A percentile compares a stretch with the other conserved stretches of the same genome.
These are phyloP conservation scores for Austropuccinia psidii DNA, from an alignment of 1,284 basidiomycete genomes.

Conservation along the genomic window DNA sequence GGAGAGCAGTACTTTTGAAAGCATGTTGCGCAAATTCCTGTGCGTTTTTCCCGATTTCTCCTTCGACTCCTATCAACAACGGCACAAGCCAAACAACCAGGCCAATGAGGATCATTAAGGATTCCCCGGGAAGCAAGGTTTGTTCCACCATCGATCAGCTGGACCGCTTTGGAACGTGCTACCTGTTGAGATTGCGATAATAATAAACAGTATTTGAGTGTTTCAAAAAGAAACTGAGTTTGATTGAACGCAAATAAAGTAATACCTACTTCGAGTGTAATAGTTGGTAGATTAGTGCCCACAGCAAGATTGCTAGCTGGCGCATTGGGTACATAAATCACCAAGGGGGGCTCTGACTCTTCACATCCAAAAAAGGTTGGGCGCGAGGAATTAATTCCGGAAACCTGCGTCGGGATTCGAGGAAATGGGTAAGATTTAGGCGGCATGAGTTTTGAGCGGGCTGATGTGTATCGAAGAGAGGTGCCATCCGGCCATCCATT, in stretches of 20 bases:
- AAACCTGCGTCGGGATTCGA: not conserved
- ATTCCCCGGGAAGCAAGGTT: slow-evolving; percentile 15
- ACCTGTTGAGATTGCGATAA: not conserved
- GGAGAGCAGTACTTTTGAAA: slow-evolving; percentile 7
- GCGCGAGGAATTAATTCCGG: not conserved
- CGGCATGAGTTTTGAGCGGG: not conserved
- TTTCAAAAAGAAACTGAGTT: not conserved
- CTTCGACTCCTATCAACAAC: slow-evolving; percentile 1
- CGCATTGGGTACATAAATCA: slow-evolving; percentile 2
- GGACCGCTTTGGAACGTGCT: not conserved
- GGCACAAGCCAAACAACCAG: slow-evolving; percentile 15
- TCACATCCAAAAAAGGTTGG: slow-evolving; percentile 16
- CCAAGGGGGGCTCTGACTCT: not conserved
- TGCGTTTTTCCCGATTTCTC: not conserved
- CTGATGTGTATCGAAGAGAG: not conserved
- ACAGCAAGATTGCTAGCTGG: no score
- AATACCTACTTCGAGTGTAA: not conserved
- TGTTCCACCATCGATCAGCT: not conserved
- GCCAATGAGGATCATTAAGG: slow-evolving; percentile 11
- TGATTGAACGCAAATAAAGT: not conserved
- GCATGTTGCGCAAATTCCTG: not conserved
- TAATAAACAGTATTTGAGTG: no score
- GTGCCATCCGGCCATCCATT: slow-evolving; percentile 1
- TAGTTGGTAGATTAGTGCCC: slow-evolving; percentile 11
- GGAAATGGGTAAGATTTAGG: not conserved